Evolutionary conservation across 306 rosid species (phyloP).

Genomic region (Quercus rubra): DNA sequence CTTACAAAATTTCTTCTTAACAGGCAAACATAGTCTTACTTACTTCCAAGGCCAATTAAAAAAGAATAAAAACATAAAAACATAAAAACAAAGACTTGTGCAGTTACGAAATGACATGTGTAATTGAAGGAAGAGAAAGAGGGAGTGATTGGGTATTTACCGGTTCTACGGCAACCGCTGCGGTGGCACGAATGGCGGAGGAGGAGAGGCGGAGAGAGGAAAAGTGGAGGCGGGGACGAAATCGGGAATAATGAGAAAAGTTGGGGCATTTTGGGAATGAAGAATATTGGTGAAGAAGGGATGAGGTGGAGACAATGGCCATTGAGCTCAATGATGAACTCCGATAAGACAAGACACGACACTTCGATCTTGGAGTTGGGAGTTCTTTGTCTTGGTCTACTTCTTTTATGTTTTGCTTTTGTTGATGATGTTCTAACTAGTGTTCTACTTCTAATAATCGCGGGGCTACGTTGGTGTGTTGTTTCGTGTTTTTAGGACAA

Average conservation of each 20-base stretch:
- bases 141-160: slow-evolving; percentile 23
- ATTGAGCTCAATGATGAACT: slow-evolving; percentile 1
- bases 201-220: slow-evolving; percentile 14
- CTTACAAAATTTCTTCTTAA: not conserved
- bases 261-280: slow-evolving; percentile 34
- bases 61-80: too few species aligned
- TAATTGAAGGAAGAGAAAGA: not conserved
- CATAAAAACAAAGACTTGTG: too few species aligned
- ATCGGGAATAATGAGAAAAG: slow-evolving; percentile 26
- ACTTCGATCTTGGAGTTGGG: too few species aligned
- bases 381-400: too few species aligned
- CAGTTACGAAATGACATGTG: too few species aligned
- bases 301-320: slow-evolving; percentile 37
- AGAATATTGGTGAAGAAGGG: slow-evolving; percentile 28
- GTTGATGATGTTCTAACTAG: too few species aligned
- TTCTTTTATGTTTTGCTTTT: too few species aligned
- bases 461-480: not conserved
- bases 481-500: not conserved
- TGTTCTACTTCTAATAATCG: not conserved
- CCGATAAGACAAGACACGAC: too few species aligned
- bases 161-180: slow-evolving; percentile 36
- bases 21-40: not conserved
- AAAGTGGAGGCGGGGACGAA: slow-evolving; percentile 26
- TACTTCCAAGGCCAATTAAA: too few species aligned
- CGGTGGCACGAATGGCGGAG: slow-evolving; percentile 41